A percentile compares a stretch with the other conserved stretches of the same genome.
phyloP scores from a whole-genome alignment of 179 eudicot genomes.

The Sideroxylon spinosum region DNA sequence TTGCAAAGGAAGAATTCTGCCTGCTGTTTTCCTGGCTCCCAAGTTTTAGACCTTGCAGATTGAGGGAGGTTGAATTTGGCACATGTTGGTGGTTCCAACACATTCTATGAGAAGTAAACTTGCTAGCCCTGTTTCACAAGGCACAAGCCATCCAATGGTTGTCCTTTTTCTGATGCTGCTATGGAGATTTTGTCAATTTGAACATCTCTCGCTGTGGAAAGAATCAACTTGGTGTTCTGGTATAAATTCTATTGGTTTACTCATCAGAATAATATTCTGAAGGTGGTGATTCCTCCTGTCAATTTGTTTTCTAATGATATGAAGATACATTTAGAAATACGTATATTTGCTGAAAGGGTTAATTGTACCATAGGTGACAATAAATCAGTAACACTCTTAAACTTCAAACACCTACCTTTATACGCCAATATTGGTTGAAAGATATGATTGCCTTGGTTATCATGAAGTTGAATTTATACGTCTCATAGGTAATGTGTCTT shows the following conservation, averaged over 20 bases:
- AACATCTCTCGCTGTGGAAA: background rate
- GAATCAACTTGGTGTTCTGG: background rate
- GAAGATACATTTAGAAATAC: too few relatives aligned
- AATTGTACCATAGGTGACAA: too few relatives aligned
- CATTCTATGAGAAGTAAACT: background rate
- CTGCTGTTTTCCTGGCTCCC: background rate
- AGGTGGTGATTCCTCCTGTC: too few relatives aligned
- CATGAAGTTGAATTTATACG: too few relatives aligned
- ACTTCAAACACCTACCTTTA: too few relatives aligned
- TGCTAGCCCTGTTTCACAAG: background rate
- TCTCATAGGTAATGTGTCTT: too few relatives aligned
- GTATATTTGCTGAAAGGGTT: too few relatives aligned
- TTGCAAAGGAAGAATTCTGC: background rate
- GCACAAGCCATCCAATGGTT: background rate
- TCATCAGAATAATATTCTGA: background rate
- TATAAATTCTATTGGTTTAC: background rate
- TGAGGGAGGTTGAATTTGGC: background rate
- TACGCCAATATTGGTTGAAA: too few relatives aligned
- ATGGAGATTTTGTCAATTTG: background rate
- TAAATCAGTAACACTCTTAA: too few relatives aligned
- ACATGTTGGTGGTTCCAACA: too few relatives aligned
- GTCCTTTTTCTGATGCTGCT: background rate
- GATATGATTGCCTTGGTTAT: too few relatives aligned
- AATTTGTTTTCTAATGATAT: too few relatives aligned
- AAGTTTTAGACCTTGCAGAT: conserved; percentile 2